Evolutionary conservation across 176 grass and related monocot genomes (phyloP).

Genomic region (Aegilops umbellulata): DNA sequence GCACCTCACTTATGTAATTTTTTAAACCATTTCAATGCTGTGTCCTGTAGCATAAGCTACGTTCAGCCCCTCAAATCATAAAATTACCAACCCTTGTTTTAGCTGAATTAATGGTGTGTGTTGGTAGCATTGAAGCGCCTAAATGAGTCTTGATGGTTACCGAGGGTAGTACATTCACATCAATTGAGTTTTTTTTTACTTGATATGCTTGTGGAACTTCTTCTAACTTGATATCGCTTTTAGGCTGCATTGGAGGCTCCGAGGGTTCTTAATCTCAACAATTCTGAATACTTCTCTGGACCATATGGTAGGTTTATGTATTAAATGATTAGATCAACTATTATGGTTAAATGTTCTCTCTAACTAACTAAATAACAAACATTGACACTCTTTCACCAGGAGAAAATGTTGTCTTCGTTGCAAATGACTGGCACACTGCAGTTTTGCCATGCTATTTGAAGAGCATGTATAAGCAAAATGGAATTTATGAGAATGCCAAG

Average conservation of each 20-base stretch:
- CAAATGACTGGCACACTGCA: constrained; percentile 92
- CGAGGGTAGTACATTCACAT: constrained; percentile 1
- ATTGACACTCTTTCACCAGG: constrained; percentile 41
- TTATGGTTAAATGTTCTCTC: not conserved
- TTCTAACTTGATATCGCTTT: constrained; percentile 25
- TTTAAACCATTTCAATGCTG: not conserved
- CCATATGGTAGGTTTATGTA: constrained; percentile 62
- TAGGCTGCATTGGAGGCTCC: constrained; percentile 96
- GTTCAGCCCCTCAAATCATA: not conserved
- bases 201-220: constrained; percentile 1
- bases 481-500: constrained; percentile 84
- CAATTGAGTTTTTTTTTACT: not conserved
- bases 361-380: not conserved
- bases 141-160: not conserved
- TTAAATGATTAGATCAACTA: constrained; percentile 26
- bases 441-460: constrained; percentile 83
- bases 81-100: not conserved
- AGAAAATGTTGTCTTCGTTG: constrained; percentile 85
- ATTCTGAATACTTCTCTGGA: constrained; percentile 64
- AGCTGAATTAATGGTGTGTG: not conserved
- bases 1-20: not conserved
- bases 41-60: not conserved
- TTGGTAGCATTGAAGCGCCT: not conserved
- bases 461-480: constrained; percentile 70
- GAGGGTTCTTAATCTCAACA: constrained; percentile 83